Percentiles rank a stretch among this genome's conserved stretches.
These are phyloP conservation scores for Solanum medicagineum DNA, from an alignment of 257 asterid species.

Conservation along the genomic window DNA sequence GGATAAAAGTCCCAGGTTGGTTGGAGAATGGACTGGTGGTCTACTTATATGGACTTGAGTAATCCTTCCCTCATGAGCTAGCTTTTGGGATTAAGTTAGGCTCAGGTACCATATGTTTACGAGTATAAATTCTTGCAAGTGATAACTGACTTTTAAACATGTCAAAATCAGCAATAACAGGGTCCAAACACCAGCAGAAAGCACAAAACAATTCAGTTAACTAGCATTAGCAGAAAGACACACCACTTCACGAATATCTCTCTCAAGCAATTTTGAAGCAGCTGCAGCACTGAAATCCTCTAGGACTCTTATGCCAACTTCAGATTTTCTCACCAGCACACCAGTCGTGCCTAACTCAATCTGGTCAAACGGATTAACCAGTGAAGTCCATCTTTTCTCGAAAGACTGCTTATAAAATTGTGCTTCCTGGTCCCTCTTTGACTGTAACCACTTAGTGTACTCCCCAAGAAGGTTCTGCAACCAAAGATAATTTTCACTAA, in stretches of 20 bases:
- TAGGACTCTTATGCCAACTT: slow-evolving; percentile 37
- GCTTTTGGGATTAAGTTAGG: too few species aligned
- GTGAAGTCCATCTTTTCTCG: slow-evolving; percentile 64
- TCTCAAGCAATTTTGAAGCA: slow-evolving; percentile 86
- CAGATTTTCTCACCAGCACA: slow-evolving; percentile 42
- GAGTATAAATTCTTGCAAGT: background rate
- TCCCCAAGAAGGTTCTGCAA: slow-evolving; percentile 63
- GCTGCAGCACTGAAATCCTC: slow-evolving; percentile 75
- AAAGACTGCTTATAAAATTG: slow-evolving; percentile 52
- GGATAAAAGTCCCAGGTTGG: too few species aligned
- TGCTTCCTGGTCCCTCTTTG: slow-evolving; percentile 56
- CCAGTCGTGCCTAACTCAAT: slow-evolving; percentile 34
- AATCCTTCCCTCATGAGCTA: too few species aligned
- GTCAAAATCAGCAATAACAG: background rate
- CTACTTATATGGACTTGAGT: too few species aligned
- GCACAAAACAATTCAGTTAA: background rate
- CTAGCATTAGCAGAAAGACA: slow-evolving; percentile 8
- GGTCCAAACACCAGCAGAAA: background rate
- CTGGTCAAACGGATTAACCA: slow-evolving; percentile 25
- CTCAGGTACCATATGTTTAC: too few species aligned
- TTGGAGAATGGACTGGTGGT: too few species aligned
- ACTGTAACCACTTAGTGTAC: slow-evolving; percentile 64
- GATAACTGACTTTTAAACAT: background rate
- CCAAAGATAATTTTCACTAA: background rate
- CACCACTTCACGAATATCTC: slow-evolving; percentile 92